Base-by-base conservation (phyloP, 495 filamentous ascomycete species). In the Cercophora sp. region DNA sequence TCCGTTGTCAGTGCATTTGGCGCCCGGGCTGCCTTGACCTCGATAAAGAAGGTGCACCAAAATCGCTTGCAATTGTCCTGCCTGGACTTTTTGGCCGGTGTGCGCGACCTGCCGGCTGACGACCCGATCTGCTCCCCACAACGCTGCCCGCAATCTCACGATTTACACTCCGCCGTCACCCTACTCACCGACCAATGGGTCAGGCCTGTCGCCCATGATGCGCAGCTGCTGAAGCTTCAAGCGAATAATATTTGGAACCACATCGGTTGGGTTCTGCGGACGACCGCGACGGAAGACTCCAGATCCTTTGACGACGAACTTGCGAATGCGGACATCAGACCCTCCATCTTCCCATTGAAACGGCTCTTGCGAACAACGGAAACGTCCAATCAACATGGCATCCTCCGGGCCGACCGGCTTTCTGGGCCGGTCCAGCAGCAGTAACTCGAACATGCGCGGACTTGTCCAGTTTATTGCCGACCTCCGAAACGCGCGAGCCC, bases 381-480 rank as follows among this genome's bases (percentile, higher is more conserved):
- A 47, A 23, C 11, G 15, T 24, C 31, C 57, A 36, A 51, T 8
- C 63, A 68, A 52, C 32, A 79, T 82, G 81, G 71, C 79, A 60
- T 79, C 77, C 43, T 74, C 77, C 40, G 75, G 72, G 23, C 71
- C 73, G 18, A 65, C 70, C 61, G 75, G 79, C 69, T 85, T 84
- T 56, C 71, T 84, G 49, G 78, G 80, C 72, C 79, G 81, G 48
- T 81, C 79, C 45, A 76, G 70, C 62, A 78, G 74, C 43, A 82
- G 75, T 60, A 79, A 76, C 51, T 82, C 86, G 39, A 89, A 88
- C 48, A 91, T 91, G 87, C 84, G 74, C 55, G 77, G 93, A 13
- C 78, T 99, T 53, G 93, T 97, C 23, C 92, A 96, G 70, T 99
- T 99, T 77, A 97, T 99, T 63, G 94, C 94, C 51, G 94, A 99